Percentiles rank a stretch among this genome's conserved stretches.
Evolutionary conservation across 768 basidiomycete genomes (phyloP).

Genomic region (Boletus fagicola): DNA sequence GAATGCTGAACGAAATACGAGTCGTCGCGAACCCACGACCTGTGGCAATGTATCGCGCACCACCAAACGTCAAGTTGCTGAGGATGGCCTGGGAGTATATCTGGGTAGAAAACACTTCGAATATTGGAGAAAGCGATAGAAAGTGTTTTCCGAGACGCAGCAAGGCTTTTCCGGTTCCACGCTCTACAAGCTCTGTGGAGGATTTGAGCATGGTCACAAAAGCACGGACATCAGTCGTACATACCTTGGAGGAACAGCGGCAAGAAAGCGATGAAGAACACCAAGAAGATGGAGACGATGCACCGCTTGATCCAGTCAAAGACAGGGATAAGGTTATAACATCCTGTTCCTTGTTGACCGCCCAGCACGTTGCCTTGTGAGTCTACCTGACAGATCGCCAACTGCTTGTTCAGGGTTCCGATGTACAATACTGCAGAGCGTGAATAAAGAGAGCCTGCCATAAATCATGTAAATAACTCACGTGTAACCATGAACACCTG

Average conservation of each 20-base stretch:
- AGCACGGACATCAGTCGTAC: slow-evolving; percentile 12
- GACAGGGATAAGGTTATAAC: slow-evolving; percentile 94
- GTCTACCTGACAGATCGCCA: slow-evolving; percentile 86
- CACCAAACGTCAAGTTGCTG: slow-evolving; percentile 96
- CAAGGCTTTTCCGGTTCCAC: slow-evolving; percentile 92
- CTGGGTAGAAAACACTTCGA: slow-evolving; percentile 98
- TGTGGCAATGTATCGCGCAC: slow-evolving; percentile 98
- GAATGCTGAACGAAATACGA: slow-evolving; percentile 91
- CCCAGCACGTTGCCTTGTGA: slow-evolving; percentile 73
- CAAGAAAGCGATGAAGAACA: slow-evolving; percentile 97
- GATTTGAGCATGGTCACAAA: slow-evolving; percentile 3
- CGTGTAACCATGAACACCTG: slow-evolving; percentile 96
- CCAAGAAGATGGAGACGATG: slow-evolving; percentile 96
- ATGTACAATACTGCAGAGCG: slow-evolving; percentile 74
- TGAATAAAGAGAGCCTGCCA: slow-evolving; percentile 5
- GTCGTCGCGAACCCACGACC: slow-evolving; percentile 99
- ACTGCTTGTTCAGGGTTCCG: slow-evolving; percentile 92
- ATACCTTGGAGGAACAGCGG: slow-evolving; percentile 93
- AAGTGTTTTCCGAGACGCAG: slow-evolving; percentile 96
- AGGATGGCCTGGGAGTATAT: slow-evolving; percentile 97
- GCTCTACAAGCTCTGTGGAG: slow-evolving; percentile 82
- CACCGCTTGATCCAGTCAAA: slow-evolving; percentile 98
- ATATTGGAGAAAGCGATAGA: slow-evolving; percentile 92
- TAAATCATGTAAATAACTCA: slow-evolving; percentile 41
- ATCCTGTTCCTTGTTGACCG: slow-evolving; percentile 74